Base-by-base conservation (phyloP, 2,329 filamentous ascomycete genomes). In the Stagonosporopsis vannaccii region DNA sequence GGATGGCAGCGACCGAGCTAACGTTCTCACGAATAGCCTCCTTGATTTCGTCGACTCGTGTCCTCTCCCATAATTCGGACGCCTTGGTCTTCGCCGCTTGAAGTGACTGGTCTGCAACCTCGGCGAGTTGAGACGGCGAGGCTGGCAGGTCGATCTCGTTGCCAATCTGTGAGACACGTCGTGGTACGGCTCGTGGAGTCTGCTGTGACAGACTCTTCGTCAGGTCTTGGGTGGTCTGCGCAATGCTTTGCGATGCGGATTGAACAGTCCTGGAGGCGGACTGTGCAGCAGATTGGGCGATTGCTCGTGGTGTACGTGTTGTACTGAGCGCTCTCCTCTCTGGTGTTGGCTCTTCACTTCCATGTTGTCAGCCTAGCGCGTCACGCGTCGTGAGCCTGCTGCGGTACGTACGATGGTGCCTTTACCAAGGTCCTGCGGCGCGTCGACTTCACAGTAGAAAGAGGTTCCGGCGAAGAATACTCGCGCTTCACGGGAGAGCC, bases 71-170 rank as follows among this genome's bases (percentile, higher is more conserved):
- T 42, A 87, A 77, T 36, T 85, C 83, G 35, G 81, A 79, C 62
- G 89, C 85, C 73, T 88, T 86, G 51, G 85, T 82, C 73, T 90
- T 87, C 56, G 87, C 69, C 84, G 87, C 77, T 95, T 92, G 67
- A 57, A 72, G 96, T 87, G 60, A 86, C 87, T 73, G 70, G 64
- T 89, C 82, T 35, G 89, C 90, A 32, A 96, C 87, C 42, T 74
- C 70, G 8, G 73, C 73, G 43, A 75, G 63, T 48, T 75, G 73
- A 36, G 90, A 88, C 6, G 92, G 92, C 2, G 91, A 92, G 8
- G 91, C 87, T 20, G 91, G 91, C 47, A 96, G 81, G 50, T 75
- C 72, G 40, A 74, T 68, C 49, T 73, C 57, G 15, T 87, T 84
- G 46, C 92, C 19, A 12, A 72, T 63, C 30, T 73, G 60, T n/a